Conservation (phyloP, 306 rosid genomes). For the Lathyrus aphaca region DNA sequence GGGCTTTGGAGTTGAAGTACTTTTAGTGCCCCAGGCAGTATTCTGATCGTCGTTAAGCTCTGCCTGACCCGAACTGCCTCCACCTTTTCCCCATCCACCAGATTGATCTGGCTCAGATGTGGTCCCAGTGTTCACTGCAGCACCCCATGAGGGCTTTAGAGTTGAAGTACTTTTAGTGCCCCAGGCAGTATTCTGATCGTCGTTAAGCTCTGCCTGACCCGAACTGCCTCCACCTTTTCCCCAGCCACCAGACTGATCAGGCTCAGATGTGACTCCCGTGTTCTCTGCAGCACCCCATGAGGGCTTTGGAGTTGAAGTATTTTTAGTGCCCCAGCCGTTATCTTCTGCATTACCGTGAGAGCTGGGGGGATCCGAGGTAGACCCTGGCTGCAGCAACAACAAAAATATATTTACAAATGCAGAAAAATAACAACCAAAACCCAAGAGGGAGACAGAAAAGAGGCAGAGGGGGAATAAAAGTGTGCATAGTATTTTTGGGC, state of each 20-base stretch:
- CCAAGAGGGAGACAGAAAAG: slow-evolving; percentile 7
- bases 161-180: slow-evolving; percentile 54
- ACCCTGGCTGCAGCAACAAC: slow-evolving; percentile 55
- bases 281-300: slow-evolving; percentile 73
- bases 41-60: slow-evolving; percentile 37
- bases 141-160: slow-evolving; percentile 70
- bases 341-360: slow-evolving; percentile 54
- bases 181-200: slow-evolving; percentile 54
- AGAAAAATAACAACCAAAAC: slow-evolving; percentile 6
- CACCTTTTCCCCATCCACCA: slow-evolving; percentile 59
- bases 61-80: slow-evolving; percentile 48
- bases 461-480: neutral
- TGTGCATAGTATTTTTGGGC: neutral
- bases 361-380: slow-evolving; percentile 49
- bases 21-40: slow-evolving; percentile 65
- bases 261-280: slow-evolving; percentile 34
- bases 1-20: slow-evolving; percentile 47
- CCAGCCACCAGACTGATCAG: slow-evolving; percentile 61
- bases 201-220: slow-evolving; percentile 46
- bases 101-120: slow-evolving; percentile 47
- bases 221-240: slow-evolving; percentile 47
- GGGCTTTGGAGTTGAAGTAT: slow-evolving; percentile 47
- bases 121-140: slow-evolving; percentile 45
- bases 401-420: slow-evolving; percentile 12
- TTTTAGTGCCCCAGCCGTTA: slow-evolving; percentile 68